Base-by-base conservation (phyloP, 768 basidiomycete species). In the Boletales sp. region DNA sequence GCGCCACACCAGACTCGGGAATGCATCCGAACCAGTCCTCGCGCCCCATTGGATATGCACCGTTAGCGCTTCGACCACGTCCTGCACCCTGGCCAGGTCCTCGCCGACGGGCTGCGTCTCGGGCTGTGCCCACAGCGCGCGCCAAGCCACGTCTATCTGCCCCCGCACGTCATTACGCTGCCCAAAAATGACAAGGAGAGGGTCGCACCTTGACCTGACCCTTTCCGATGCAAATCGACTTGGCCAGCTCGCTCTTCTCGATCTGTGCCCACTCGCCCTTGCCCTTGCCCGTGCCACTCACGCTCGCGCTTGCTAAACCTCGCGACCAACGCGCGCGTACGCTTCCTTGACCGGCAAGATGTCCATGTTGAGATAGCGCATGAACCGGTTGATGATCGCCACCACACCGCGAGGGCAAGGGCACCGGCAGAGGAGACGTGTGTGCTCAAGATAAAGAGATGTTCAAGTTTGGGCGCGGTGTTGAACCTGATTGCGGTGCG, bases 231-330 rank as follows among this genome's bases (percentile, higher is more conserved):
- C 82, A 72, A 72, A 90, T 83, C 13, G 81, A 78, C 65, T 77
- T 81, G 4, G 90, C 90, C 27, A 92, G 71, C 66, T 88, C 84
- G 65, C 89, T 90, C 53, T 89, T 87, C 66, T 92, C 87, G 47
- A 91, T 87, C 81, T 91, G 79, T 0, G 80, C 81, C 90, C 21
- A 2, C 21, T 21, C 21, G 4, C 2, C 4, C 21, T 21, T 21
- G 21, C 77, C 76, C 7, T 68, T 57, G 4, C 81, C 82, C n/a
- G 80, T 75, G 5, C 81, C 80, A 51, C 76, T 78, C 40, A n/a
- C n/a, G n/a, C n/a, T n/a, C n/a, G n/a, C n/a, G n/a, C n/a, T n/a
- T n/a, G n/a, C n/a, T n/a, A n/a, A n/a, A n/a, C n/a, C n/a, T n/a
- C n/a, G n/a, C n/a, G n/a, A n/a, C n/a, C n/a, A n/a, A n/a, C n/a